Evolutionary conservation across 257 asterid genomes (phyloP).

Genomic region (Datura wrightii): DNA sequence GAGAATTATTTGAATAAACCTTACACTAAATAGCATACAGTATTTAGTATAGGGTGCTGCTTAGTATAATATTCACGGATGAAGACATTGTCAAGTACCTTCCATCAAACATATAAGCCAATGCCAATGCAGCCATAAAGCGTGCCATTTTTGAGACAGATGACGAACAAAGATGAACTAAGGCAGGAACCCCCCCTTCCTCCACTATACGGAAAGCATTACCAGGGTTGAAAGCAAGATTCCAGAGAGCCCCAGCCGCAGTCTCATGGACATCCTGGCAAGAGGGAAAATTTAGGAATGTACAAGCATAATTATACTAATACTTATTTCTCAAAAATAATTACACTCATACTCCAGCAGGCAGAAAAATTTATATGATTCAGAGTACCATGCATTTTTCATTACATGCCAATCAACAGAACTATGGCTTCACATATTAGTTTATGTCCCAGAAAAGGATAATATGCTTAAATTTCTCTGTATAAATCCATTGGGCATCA

Average conservation of each 20-base stretch:
- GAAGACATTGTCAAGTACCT: conserved; percentile 56
- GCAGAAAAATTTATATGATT: conserved; percentile 16
- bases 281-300: conserved; percentile 34
- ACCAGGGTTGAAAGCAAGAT: conserved; percentile 90
- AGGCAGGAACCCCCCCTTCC: conserved; percentile 87
- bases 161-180: conserved; percentile 76
- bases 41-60: neutral
- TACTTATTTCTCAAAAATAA: neutral
- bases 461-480: neutral
- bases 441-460: conserved; percentile 9
- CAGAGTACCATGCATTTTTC: neutral
- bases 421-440: neutral
- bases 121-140: conserved; percentile 90
- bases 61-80: neutral
- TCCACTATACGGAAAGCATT: conserved; percentile 90
- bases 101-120: conserved; percentile 90
- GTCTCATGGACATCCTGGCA: conserved; percentile 96
- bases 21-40: conserved; percentile 2
- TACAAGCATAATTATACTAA: conserved; percentile 13
- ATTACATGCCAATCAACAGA: conserved; percentile 27
- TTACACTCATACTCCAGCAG: neutral
- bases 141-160: conserved; percentile 94
- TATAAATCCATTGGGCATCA: neutral
- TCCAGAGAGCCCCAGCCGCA: conserved; percentile 98
- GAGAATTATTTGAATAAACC: neutral